Evolutionary conservation across 2,329 filamentous ascomycete species (phyloP), one percentile per base, ranked within the genome.

Genomic region (Beauveria brongniartii): DNA sequence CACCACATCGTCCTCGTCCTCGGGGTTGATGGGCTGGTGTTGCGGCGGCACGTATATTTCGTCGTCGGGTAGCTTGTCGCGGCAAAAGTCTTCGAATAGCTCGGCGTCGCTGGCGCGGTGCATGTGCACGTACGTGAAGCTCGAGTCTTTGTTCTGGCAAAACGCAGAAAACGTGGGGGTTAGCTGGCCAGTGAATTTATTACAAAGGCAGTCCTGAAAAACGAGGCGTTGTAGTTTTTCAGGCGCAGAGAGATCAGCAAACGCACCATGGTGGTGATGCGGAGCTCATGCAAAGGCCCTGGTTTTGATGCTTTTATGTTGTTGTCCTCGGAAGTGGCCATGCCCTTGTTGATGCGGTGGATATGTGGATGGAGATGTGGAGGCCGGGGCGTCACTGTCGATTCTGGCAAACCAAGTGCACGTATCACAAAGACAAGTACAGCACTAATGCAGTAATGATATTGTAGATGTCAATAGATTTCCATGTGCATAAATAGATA

Each of bases 1-100:
- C 5, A 94, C 90, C 4, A 94, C 88, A 69, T 94, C 90, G 70
- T 94, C 91, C 74, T 94, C 90, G 71, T 94, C 90, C 73, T 94
- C 90, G 0, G 91, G 90, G 71, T 94, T 93, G 69, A 92, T 81
- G 46, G 90, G 91, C 71, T 91, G 89, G 70, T 92, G 85, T 64
- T 91, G 84, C 8, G 85, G 85, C 40, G 88, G 85, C n/a, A 95
- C 88, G 73, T 90, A 89, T 70, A 94, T 90, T 61, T 92, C 89
- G 75, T 94, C 90, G 63, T 82, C 78, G n/a, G 86, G 86, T 50
- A 89, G 81, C 69, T 80, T 82, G 75, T 88, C 85, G 70, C 83
- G 84, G 80, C 84, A 87, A 70, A 89, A 88, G 72, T 88, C 86
- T 71, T 93, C 90, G 66, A 92, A 88, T 64, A 92, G 83, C 75